phyloP scores from a whole-genome alignment of 257 asterid genomes.

The Pogostemon cablin region DNA sequence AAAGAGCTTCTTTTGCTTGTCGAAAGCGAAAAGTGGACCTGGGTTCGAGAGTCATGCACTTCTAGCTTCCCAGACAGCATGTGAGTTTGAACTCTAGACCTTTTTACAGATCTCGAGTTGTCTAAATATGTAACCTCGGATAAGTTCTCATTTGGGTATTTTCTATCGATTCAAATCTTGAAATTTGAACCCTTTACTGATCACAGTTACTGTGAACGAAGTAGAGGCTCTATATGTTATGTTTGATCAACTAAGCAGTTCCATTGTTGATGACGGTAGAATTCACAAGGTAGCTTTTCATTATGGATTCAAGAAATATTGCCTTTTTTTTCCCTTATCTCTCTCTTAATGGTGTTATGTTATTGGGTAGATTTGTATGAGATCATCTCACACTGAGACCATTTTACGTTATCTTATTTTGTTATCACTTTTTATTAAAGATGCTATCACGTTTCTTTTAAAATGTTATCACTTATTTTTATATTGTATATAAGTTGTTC shows the following conservation, averaged over 20 bases:
- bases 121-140: background rate
- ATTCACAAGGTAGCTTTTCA: constrained; percentile 67
- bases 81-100: constrained; percentile 47
- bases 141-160: too few species aligned
- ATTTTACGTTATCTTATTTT: too few species aligned
- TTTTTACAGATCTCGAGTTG: background rate
- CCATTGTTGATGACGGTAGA: constrained; percentile 66
- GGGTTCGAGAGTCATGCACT: constrained; percentile 42
- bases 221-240: constrained; percentile 77
- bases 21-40: constrained; percentile 39
- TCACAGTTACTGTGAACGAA: constrained; percentile 80
- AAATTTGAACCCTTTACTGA: constrained; percentile 21
- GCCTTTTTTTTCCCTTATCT: too few species aligned
- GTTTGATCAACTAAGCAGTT: constrained; percentile 66
- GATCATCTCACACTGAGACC: too few species aligned
- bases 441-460: too few species aligned
- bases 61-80: constrained; percentile 77
- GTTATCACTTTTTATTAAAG: too few species aligned
- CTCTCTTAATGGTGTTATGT: too few species aligned
- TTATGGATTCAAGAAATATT: too few species aligned
- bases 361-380: too few species aligned
- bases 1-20: constrained; percentile 53
- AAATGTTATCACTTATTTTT: too few species aligned
- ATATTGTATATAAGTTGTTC: too few species aligned
- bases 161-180: background rate